Base-by-base conservation (phyloP, 306 rosid genomes). In the Vigna angularis region DNA sequence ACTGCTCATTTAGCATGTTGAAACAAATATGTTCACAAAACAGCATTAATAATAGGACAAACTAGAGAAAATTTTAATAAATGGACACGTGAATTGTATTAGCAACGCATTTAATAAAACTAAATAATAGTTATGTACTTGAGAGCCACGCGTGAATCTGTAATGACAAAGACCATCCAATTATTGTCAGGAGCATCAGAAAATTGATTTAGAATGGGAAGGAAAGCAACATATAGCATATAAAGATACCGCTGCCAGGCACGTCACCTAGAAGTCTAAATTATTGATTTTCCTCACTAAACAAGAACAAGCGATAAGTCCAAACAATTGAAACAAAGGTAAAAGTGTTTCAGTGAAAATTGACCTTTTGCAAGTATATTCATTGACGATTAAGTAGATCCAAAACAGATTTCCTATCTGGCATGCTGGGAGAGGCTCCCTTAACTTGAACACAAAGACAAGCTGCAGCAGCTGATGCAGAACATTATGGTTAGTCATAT, bases 401-500 rank as follows among this genome's bases (percentile, higher is more conserved):
- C 66, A 87, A 70, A 76, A 95, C 93, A 50, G 97, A 86, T 75
- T 87, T 72, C 74, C 98, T 88, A 61, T 89, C 89, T 28, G 97
- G 98, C 97, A 95, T 92, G 87, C 98, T 91, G 30, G 98, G 98
- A 86, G 90, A 89, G 78, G 98, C 98, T 61, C 98, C 98, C 84
- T 95, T 95, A 73, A 92, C 98, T 89, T 91, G 97, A 79, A 95
- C 91, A 85, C 98, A 92, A 9, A 92, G 93, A 79, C 97, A 95
- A 48, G 98, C 97, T 3, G 98, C 98, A 4, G 97, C 98, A 77
- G 98, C 98, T 95, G 88, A 81, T 62, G 15, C 4, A 16, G 58
- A 55, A 58, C 64, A 44, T 42, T 72, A 65, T 55, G 72, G 66
- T 70, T 62, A 81, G 38, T 32, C 36, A 30, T 53, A 28, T 3